phyloP scores from a whole-genome alignment of 331 rosid genomes.

The Pyracantha coccinea region DNA sequence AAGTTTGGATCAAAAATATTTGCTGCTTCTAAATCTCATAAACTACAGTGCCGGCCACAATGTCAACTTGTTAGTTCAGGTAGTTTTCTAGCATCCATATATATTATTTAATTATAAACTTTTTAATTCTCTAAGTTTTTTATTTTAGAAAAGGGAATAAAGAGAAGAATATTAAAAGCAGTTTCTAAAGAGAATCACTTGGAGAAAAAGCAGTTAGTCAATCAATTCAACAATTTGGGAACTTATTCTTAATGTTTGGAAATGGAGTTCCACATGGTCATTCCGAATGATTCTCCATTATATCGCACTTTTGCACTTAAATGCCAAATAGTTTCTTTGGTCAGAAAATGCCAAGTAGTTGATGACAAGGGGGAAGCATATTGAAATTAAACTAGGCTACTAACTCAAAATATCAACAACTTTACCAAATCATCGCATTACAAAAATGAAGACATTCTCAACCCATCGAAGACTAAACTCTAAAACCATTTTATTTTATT shows the following conservation, averaged over 20 bases:
- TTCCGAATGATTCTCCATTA: too few relatives aligned
- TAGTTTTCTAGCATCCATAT: background rate
- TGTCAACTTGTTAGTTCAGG: background rate
- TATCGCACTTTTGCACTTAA: too few relatives aligned
- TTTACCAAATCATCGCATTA: background rate
- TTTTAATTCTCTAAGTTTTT: background rate
- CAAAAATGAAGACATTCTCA: background rate
- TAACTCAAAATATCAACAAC: background rate
- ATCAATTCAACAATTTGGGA: background rate
- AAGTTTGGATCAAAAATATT: background rate
- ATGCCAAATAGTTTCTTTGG: background rate
- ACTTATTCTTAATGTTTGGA: background rate
- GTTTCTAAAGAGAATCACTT: background rate
- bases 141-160: background rate
- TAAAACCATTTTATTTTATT: background rate
- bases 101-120: background rate
- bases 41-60: background rate
- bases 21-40: background rate
- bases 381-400: background rate
- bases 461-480: background rate
- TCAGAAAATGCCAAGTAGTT: background rate
- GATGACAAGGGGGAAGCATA: background rate
- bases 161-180: background rate
- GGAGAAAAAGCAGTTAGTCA: background rate
- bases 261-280: background rate